Percentiles rank a stretch among this genome's conserved stretches.
These are phyloP conservation scores for Eutypa lata DNA, from an alignment of 2,329 filamentous ascomycete genomes.

Conservation along the genomic window DNA sequence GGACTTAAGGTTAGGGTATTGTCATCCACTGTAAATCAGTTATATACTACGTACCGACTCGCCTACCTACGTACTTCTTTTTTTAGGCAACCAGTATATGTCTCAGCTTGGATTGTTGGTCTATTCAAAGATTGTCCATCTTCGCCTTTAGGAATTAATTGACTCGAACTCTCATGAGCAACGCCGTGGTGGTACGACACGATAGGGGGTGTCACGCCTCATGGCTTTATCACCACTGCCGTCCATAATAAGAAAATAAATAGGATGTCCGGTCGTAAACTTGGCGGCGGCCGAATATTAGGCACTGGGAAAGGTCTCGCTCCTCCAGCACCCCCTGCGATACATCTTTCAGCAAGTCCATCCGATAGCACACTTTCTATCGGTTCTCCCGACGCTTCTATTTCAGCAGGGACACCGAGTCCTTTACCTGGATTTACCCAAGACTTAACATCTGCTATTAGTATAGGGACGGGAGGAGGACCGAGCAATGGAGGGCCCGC, in stretches of 20 bases:
- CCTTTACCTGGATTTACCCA: constrained; percentile 69
- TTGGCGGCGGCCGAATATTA: constrained; percentile 88
- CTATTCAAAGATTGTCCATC: no score
- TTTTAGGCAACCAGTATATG: no score
- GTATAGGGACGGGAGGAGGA: constrained; percentile 44
- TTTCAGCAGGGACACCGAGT: constrained; percentile 38
- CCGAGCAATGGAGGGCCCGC: constrained; percentile 54
- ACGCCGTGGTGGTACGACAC: background rate
- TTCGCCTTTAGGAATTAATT: no score
- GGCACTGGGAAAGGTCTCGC: constrained; percentile 82
- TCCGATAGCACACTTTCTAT: constrained; percentile 75
- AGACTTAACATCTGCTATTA: constrained; percentile 79
- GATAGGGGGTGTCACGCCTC: background rate
- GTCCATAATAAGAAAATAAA: background rate
- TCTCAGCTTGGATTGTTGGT: no score
- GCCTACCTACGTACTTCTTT: no score
- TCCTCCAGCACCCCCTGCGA: constrained; percentile 48
- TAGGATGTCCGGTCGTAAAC: constrained; percentile 75
- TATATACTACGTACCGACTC: background rate
- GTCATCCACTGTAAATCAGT: background rate
- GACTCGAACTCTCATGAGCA: background rate
- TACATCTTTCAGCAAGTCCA: constrained; percentile 46
- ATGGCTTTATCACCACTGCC: background rate
- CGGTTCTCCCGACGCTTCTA: constrained; percentile 60
- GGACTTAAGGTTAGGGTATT: constrained; percentile 1